These are phyloP conservation scores for Rhizomucor miehei DNA, from an alignment of 371 early-diverging fungal species.

Conservation along the genomic window DNA sequence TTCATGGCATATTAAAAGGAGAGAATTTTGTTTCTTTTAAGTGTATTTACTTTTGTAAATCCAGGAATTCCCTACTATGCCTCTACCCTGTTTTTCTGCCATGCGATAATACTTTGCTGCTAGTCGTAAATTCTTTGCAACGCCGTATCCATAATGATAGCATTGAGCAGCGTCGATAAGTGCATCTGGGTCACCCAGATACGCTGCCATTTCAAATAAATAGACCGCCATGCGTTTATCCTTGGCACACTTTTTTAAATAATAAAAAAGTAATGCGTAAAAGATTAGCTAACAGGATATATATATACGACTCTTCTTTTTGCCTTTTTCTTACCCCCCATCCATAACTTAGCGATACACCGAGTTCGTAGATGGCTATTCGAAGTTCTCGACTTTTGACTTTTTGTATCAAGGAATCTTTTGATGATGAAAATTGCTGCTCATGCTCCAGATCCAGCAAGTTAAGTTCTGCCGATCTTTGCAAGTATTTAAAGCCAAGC, in stretches of 20 bases:
- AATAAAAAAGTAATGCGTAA: too few species aligned
- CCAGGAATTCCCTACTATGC: slow-evolving; percentile 91
- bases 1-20: too few species aligned
- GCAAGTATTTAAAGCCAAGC: slow-evolving; percentile 68
- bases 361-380: slow-evolving; percentile 86
- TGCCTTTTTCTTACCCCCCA: slow-evolving; percentile 72
- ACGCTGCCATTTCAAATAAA: slow-evolving; percentile 86
- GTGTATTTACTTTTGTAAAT: slow-evolving; percentile 90
- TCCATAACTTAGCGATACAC: slow-evolving; percentile 80
- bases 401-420: slow-evolving; percentile 45
- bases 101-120: slow-evolving; percentile 86
- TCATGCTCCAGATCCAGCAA: background rate
- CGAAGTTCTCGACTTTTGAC: slow-evolving; percentile 54
- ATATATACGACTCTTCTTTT: background rate
- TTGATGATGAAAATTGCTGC: slow-evolving; percentile 48
- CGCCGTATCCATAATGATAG: slow-evolving; percentile 78
- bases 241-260: slow-evolving; percentile 52
- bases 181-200: slow-evolving; percentile 88
- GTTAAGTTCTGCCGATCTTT: slow-evolving; percentile 70
- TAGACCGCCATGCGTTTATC: slow-evolving; percentile 77
- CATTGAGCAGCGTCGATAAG: slow-evolving; percentile 83
- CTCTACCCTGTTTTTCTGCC: slow-evolving; percentile 79
- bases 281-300: too few species aligned
- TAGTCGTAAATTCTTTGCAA: slow-evolving; percentile 73
- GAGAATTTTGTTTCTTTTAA: too few species aligned